Percentiles rank a stretch among this genome's conserved stretches.
Evolutionary conservation across 352 stramenopile genomes (phyloP).

Genomic region (Pythium chondricola): DNA sequence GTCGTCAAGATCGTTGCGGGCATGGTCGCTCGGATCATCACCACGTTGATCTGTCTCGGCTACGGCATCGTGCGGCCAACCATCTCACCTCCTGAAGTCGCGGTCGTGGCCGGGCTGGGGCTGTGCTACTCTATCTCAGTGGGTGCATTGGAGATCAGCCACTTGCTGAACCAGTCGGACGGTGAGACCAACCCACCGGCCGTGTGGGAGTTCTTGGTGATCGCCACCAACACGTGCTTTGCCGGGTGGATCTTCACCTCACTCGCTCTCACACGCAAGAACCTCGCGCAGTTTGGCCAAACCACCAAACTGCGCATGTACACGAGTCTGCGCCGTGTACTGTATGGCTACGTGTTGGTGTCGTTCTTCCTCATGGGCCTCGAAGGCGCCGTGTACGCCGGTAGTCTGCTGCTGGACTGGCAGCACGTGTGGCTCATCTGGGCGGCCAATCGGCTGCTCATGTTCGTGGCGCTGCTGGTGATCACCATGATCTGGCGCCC

Average conservation of each 20-base stretch:
- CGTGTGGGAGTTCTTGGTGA: conserved; percentile 73
- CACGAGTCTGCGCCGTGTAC: conserved; percentile 40
- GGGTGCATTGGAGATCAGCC: conserved; percentile 67
- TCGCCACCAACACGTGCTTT: conserved; percentile 79
- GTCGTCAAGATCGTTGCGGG: conserved; percentile 64
- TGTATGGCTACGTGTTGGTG: conserved; percentile 52
- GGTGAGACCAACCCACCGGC: conserved; percentile 52
- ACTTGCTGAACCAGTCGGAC: conserved; percentile 73
- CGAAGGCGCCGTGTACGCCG: conserved; percentile 74
- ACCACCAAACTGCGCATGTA: conserved; percentile 79
- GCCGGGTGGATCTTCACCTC: conserved; percentile 83
- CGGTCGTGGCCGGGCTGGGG: conserved; percentile 66
- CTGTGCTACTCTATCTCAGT: conserved; percentile 81
- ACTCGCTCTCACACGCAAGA: conserved; percentile 68
- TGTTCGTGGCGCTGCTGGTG: conserved; percentile 60
- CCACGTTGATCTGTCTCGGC: conserved; percentile 70
- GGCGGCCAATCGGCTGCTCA: conserved; percentile 64
- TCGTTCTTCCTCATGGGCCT: conserved; percentile 74
- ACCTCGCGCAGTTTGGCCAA: conserved; percentile 74
- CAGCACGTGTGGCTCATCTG: conserved; percentile 75
- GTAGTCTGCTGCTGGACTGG: conserved; percentile 53
- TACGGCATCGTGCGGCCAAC: conserved; percentile 74
- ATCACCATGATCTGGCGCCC: conserved; percentile 73
- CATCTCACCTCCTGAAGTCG: conserved; percentile 68
- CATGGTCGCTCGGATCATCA: conserved; percentile 70